Conservation (phyloP, 2,329 filamentous ascomycete genomes). For the Sclerotinia minor region DNA sequence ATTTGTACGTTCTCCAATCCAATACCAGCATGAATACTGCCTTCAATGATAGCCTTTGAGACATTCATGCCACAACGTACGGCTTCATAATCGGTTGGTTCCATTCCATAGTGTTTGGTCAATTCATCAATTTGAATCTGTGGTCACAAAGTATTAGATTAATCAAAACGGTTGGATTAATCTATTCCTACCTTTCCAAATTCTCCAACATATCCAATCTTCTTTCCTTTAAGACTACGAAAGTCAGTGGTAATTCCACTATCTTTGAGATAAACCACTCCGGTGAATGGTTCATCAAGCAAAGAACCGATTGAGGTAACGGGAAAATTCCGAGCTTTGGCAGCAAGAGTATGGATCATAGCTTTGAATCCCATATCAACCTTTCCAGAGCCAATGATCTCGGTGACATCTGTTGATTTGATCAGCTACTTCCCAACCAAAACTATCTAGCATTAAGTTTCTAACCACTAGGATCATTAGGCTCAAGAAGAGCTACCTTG, state of each 20-base stretch:
- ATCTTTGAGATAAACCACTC: conserved; percentile 73
- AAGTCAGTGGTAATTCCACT: conserved; percentile 76
- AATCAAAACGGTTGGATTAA: background rate
- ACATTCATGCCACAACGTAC: conserved; percentile 82
- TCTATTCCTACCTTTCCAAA: conserved; percentile 60
- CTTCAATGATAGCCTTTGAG: conserved; percentile 71
- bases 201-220: conserved; percentile 77
- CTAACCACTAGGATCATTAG: conserved; percentile 71
- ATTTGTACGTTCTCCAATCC: conserved; percentile 81
- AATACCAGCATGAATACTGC: conserved; percentile 72
- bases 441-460: background rate
- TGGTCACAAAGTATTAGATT: conserved; percentile 4
- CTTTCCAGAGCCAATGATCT: conserved; percentile 75
- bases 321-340: conserved; percentile 73
- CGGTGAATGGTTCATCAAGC: conserved; percentile 78
- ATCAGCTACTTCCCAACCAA: background rate
- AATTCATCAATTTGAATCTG: conserved; percentile 81
- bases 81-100: conserved; percentile 70
- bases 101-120: conserved; percentile 75
- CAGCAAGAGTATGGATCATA: conserved; percentile 80
- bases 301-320: conserved; percentile 72
- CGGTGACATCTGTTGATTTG: conserved; percentile 65
- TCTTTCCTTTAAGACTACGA: conserved; percentile 71
- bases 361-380: conserved; percentile 80
- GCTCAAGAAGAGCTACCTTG: conserved; percentile 75